Evolutionary conservation across 352 stramenopile species (phyloP).

Genomic region (Phytophthora europaea): DNA sequence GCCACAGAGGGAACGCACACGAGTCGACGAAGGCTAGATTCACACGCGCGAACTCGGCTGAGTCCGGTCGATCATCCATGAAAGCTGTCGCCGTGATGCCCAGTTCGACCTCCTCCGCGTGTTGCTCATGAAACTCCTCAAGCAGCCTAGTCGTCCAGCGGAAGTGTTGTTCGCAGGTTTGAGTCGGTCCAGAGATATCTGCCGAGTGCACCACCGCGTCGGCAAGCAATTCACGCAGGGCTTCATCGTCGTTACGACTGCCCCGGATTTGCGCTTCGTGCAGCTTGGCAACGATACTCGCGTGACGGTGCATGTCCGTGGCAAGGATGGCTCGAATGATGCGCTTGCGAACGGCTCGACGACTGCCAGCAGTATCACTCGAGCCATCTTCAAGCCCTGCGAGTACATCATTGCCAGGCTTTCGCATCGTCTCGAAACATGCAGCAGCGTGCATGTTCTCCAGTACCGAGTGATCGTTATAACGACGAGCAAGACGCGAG

Average conservation of each 20-base stretch:
- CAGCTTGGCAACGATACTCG: constrained; percentile 72
- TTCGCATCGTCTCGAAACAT: constrained; percentile 85
- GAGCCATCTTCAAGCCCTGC: constrained; percentile 46
- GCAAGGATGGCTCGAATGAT: constrained; percentile 86
- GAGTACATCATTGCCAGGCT: constrained; percentile 76
- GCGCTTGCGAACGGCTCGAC: constrained; percentile 62
- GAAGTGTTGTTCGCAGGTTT: constrained; percentile 61
- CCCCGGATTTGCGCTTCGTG: constrained; percentile 74
- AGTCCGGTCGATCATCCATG: constrained; percentile 76
- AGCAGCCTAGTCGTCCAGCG: constrained; percentile 75
- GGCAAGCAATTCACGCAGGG: constrained; percentile 71
- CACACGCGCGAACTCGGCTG: constrained; percentile 73
- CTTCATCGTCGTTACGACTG: constrained; percentile 62
- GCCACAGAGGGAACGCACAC: constrained; percentile 87
- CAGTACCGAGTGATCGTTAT: constrained; percentile 91
- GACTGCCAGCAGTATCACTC: constrained; percentile 26
- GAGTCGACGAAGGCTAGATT: constrained; percentile 89
- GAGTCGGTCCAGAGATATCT: constrained; percentile 81
- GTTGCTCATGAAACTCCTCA: constrained; percentile 88
- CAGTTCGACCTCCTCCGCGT: constrained; percentile 72
- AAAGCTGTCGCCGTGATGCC: constrained; percentile 78
- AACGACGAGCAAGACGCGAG: constrained; percentile 83
- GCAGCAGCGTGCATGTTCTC: constrained; percentile 91
- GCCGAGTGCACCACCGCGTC: constrained; percentile 84
- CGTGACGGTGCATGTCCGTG: constrained; percentile 88